phyloP scores from a whole-genome alignment of 768 basidiomycete genomes.

The Pisolithus microcarpus region DNA sequence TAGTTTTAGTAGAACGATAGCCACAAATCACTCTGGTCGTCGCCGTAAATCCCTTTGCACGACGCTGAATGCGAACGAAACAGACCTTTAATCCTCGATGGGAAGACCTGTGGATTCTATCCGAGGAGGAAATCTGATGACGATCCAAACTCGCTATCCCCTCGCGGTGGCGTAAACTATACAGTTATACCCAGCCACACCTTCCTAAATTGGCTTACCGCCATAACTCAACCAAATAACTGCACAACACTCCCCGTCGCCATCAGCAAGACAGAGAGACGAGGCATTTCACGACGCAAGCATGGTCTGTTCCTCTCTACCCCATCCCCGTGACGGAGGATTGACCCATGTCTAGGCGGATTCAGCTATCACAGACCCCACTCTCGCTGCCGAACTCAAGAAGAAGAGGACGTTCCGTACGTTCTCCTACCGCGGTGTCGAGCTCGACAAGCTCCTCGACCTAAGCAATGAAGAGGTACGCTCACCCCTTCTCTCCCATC shows the following conservation, averaged over 20 bases:
- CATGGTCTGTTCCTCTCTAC: slow-evolving; percentile 23
- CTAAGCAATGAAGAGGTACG: slow-evolving; percentile 91
- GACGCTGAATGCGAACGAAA: neutral
- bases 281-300: slow-evolving; percentile 22
- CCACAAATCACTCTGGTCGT: slow-evolving; percentile 77
- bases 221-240: slow-evolving; percentile 15
- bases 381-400: slow-evolving; percentile 94
- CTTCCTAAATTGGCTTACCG: slow-evolving; percentile 17
- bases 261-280: slow-evolving; percentile 19
- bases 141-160: slow-evolving; percentile 16
- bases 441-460: slow-evolving; percentile 97
- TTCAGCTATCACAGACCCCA: slow-evolving; percentile 78
- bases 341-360: slow-evolving; percentile 54
- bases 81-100: slow-evolving; percentile 72
- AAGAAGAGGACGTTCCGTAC: slow-evolving; percentile 98
- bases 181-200: slow-evolving; percentile 57
- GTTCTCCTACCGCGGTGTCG: slow-evolving; percentile 96
- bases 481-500: neutral
- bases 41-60: slow-evolving; percentile 2
- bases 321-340: neutral
- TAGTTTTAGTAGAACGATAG: slow-evolving; percentile 43
- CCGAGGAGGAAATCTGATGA: slow-evolving; percentile 41
- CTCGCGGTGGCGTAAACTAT: slow-evolving; percentile 34
- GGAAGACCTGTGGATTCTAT: slow-evolving; percentile 96
- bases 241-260: slow-evolving; percentile 6